Conservation (phyloP, 2,329 filamentous ascomycete species). For the Phyllosticta capitalensis region DNA sequence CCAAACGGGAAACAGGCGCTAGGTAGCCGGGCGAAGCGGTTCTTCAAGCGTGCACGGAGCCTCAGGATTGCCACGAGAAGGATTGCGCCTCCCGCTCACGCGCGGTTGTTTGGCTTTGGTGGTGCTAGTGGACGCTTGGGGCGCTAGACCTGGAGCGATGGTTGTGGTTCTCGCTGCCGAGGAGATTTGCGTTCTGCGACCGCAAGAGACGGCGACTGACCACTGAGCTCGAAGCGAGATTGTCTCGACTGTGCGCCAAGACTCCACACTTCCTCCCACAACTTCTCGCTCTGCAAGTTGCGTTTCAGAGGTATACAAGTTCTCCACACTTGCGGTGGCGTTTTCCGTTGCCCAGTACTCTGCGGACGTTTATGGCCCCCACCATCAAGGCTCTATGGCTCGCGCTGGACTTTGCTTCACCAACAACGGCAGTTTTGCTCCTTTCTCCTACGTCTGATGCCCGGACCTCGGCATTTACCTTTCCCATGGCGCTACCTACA, state of each 20-base stretch:
- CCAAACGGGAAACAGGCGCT: slow-evolving; percentile 6
- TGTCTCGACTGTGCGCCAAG: slow-evolving; percentile 5
- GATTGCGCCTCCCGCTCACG: background rate
- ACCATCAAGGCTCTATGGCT: background rate
- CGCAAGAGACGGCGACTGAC: slow-evolving; percentile 7
- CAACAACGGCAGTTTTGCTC: slow-evolving; percentile 1
- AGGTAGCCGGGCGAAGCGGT: background rate
- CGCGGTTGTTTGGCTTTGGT: background rate
- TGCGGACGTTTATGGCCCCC: background rate
- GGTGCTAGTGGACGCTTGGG: background rate
- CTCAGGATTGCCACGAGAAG: background rate
- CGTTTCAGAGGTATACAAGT: slow-evolving; percentile 6
- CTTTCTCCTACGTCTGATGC: slow-evolving; percentile 2
- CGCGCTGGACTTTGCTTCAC: background rate
- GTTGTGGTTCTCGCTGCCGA: slow-evolving; percentile 4
- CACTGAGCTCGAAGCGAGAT: slow-evolving; percentile 8
- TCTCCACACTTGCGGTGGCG: slow-evolving; percentile 1
- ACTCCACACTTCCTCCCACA: slow-evolving; percentile 4
- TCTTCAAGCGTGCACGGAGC: background rate
- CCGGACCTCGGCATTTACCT: slow-evolving; percentile 7
- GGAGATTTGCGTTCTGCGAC: slow-evolving; percentile 4
- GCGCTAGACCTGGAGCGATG: background rate
- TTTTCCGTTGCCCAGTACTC: background rate
- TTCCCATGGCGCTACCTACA: background rate
- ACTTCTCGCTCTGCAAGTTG: slow-evolving; percentile 6